A percentile compares a stretch with the other conserved stretches of the same genome.
Evolutionary conservation across 495 filamentous ascomycete species (phyloP).

Genomic region (Penicillium angulare): DNA sequence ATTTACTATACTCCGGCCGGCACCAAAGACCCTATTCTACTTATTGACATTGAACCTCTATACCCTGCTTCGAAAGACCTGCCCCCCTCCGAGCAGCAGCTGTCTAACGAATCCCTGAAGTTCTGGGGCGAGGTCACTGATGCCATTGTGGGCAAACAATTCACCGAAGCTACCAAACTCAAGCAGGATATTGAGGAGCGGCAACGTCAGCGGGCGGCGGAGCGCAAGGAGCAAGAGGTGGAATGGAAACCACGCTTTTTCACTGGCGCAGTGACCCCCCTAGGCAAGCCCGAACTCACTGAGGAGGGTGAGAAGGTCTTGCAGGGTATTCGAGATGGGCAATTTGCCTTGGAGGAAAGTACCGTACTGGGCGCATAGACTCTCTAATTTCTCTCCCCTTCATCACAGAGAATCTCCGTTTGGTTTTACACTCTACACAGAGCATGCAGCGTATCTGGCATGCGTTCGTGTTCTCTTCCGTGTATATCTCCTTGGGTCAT

Average conservation of each 20-base stretch:
- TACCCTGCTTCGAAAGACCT: conserved; percentile 71
- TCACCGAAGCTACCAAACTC: conserved; percentile 73
- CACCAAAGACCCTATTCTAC: conserved; percentile 61
- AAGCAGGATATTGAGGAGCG: conserved; percentile 92
- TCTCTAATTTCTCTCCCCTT: neutral
- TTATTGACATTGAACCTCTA: conserved; percentile 84
- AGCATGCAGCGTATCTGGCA: conserved; percentile 30
- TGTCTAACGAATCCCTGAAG: conserved; percentile 84
- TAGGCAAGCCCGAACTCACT: conserved; percentile 76
- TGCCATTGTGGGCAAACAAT: conserved; percentile 84
- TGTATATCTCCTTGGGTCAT: conserved; percentile 3
- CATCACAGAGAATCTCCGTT: conserved; percentile 6
- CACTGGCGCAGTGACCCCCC: conserved; percentile 65
- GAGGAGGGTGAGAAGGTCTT: conserved; percentile 72
- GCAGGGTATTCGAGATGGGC: conserved; percentile 60
- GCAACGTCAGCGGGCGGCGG: conserved; percentile 80
- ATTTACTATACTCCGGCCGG: conserved; percentile 62
- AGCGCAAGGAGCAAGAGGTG: conserved; percentile 61
- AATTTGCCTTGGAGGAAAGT: conserved; percentile 56
- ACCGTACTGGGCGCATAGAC: conserved; percentile 41
- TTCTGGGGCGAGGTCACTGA: conserved; percentile 87
- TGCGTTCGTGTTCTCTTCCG: conserved; percentile 22
- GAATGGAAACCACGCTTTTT: conserved; percentile 93
- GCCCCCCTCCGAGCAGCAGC: conserved; percentile 71
- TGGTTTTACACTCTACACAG: conserved; percentile 5